These are phyloP conservation scores for Dactylellina drechsleri DNA, from an alignment of 2,329 filamentous ascomycete species.

Conservation along the genomic window DNA sequence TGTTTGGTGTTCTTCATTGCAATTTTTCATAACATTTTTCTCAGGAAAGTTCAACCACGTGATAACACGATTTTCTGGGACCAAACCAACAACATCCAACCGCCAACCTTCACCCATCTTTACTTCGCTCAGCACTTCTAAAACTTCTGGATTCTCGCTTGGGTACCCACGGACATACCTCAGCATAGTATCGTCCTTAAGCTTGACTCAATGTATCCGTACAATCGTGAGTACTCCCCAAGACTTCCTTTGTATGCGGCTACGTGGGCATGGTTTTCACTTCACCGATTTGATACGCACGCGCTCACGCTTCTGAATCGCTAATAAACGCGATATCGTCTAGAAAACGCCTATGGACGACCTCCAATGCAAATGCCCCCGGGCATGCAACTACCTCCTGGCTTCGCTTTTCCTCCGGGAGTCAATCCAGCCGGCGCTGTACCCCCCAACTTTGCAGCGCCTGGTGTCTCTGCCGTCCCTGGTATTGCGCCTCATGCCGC, in stretches of 20 bases:
- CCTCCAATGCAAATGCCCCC: slow-evolving; percentile 58
- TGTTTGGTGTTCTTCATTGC: too few species aligned
- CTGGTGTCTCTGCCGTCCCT: slow-evolving; percentile 80
- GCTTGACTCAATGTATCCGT: slow-evolving; percentile 57
- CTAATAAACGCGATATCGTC: not conserved
- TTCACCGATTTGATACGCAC: too few species aligned
- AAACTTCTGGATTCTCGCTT: too few species aligned
- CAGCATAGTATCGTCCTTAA: too few species aligned
- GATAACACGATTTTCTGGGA: too few species aligned
- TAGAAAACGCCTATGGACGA: slow-evolving; percentile 57
- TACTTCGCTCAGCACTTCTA: too few species aligned
- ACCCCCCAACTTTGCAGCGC: slow-evolving; percentile 67
- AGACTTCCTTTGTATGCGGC: not conserved
- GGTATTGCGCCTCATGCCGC: slow-evolving; percentile 78
- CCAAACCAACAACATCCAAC: too few species aligned
- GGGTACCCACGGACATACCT: too few species aligned
- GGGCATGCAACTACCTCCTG: slow-evolving; percentile 56
- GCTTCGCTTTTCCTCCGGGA: slow-evolving; percentile 54
- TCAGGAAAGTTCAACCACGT: too few species aligned
- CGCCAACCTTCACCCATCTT: too few species aligned
- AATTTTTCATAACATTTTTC: too few species aligned
- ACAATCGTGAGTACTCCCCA: slow-evolving; percentile 56
- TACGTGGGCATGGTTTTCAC: not conserved
- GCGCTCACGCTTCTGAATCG: too few species aligned
- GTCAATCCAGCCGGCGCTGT: slow-evolving; percentile 55